phyloP scores from a whole-genome alignment of 2,329 filamentous ascomycete genomes.

The Microdochium nivale region DNA sequence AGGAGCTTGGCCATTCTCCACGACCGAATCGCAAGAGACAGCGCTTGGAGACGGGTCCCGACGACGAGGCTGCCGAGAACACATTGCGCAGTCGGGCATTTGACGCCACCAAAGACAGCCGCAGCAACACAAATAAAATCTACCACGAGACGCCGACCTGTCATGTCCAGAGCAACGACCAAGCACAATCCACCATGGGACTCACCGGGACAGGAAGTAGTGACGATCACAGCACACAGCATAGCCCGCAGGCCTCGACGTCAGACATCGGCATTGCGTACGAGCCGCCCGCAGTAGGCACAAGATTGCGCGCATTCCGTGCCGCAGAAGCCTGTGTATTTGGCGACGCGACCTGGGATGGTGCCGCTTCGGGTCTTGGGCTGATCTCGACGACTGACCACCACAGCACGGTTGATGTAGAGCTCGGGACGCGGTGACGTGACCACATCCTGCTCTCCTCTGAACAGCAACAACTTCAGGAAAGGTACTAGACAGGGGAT shows the following conservation, averaged over 20 bases:
- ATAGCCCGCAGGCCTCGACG: neutral
- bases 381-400: conserved; percentile 30
- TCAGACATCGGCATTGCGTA: no score
- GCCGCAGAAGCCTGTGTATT: conserved; percentile 19
- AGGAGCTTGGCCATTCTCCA: neutral
- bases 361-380: conserved; percentile 13
- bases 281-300: neutral
- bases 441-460: no score
- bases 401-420: conserved; percentile 24
- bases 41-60: neutral
- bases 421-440: no score
- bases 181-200: no score
- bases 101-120: no score
- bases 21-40: neutral
- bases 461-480: no score
- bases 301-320: conserved; percentile 15
- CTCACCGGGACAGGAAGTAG: no score
- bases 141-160: no score
- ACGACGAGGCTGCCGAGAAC: neutral
- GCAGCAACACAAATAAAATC: no score
- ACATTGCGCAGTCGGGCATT: neutral
- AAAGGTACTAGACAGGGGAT: no score
- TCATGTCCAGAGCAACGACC: no score
- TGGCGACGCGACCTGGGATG: conserved; percentile 13
- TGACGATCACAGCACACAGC: neutral